phyloP scores from a whole-genome alignment of 2,329 filamentous ascomycete species.

The Claviceps purpurea region DNA sequence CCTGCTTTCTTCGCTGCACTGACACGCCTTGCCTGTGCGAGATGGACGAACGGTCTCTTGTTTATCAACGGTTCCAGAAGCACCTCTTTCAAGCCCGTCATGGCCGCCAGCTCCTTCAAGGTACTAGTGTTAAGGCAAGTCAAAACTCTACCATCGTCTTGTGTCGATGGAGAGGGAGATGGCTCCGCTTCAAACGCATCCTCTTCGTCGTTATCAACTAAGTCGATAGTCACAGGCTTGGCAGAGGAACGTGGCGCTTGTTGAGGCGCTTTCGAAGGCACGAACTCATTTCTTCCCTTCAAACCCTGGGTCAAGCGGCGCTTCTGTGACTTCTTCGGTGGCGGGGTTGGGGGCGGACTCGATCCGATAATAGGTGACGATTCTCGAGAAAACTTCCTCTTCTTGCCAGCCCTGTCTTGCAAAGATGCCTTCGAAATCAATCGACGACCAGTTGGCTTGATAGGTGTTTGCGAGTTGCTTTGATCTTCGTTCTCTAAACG shows the following conservation, averaged over 20 bases:
- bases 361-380: slow-evolving; percentile 12
- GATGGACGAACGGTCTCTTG: slow-evolving; percentile 57
- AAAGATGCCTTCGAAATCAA: slow-evolving; percentile 19
- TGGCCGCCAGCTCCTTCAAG: slow-evolving; percentile 63
- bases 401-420: slow-evolving; percentile 9
- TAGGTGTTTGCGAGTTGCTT: neutral
- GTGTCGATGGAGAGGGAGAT: slow-evolving; percentile 15
- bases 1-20: slow-evolving; percentile 36
- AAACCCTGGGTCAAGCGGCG: slow-evolving; percentile 25
- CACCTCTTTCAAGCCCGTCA: slow-evolving; percentile 61
- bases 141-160: slow-evolving; percentile 41
- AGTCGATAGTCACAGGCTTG: slow-evolving; percentile 21
- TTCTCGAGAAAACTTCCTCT: slow-evolving; percentile 8
- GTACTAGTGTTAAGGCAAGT: slow-evolving; percentile 74
- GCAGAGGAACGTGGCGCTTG: slow-evolving; percentile 18
- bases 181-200: slow-evolving; percentile 26
- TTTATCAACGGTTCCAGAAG: slow-evolving; percentile 56
- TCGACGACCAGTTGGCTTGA: slow-evolving; percentile 14
- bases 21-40: slow-evolving; percentile 55
- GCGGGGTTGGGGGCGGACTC: slow-evolving; percentile 16
- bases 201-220: slow-evolving; percentile 27
- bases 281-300: slow-evolving; percentile 13
- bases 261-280: slow-evolving; percentile 10
- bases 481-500: slow-evolving; percentile 4
- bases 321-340: slow-evolving; percentile 8